These are phyloP conservation scores for Candida krabiensis DNA, from an alignment of 805 yeast genomes.

Conservation along the genomic window DNA sequence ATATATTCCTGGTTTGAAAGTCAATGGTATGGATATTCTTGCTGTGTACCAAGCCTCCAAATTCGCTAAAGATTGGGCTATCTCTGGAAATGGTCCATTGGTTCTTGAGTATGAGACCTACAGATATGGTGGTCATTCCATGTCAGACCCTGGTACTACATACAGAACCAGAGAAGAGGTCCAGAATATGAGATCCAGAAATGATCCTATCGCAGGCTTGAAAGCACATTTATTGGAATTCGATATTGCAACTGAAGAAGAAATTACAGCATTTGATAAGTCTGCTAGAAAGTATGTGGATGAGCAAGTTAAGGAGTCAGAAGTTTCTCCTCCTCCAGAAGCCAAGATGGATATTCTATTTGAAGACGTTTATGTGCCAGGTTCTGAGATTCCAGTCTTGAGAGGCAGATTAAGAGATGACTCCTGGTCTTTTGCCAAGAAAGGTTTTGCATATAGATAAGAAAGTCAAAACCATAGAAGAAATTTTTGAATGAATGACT, in stretches of 20 bases:
- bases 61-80: constrained; percentile 95
- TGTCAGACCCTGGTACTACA: constrained; percentile 99
- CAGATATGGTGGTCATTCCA: constrained; percentile 99
- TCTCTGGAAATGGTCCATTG: constrained; percentile 92
- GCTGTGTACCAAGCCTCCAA: constrained; percentile 95
- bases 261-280: constrained; percentile 92
- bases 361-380: constrained; percentile 95
- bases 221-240: constrained; percentile 82
- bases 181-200: constrained; percentile 98
- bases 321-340: constrained; percentile 92
- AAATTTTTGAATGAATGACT: neutral
- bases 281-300: constrained; percentile 95
- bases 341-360: constrained; percentile 92
- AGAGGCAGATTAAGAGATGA: constrained; percentile 98
- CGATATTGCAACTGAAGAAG: constrained; percentile 89
- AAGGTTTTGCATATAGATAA: constrained; percentile 40
- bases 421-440: constrained; percentile 62
- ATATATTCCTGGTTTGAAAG: constrained; percentile 97
- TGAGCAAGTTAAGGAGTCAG: constrained; percentile 91
- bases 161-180: constrained; percentile 99
- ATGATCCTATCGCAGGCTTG: constrained; percentile 96
- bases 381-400: constrained; percentile 86
- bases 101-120: constrained; percentile 97
- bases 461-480: neutral
- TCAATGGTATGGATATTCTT: constrained; percentile 97